These are phyloP conservation scores for Epichloe gansuensis DNA, from an alignment of 2,329 filamentous ascomycete species.

Conservation along the genomic window DNA sequence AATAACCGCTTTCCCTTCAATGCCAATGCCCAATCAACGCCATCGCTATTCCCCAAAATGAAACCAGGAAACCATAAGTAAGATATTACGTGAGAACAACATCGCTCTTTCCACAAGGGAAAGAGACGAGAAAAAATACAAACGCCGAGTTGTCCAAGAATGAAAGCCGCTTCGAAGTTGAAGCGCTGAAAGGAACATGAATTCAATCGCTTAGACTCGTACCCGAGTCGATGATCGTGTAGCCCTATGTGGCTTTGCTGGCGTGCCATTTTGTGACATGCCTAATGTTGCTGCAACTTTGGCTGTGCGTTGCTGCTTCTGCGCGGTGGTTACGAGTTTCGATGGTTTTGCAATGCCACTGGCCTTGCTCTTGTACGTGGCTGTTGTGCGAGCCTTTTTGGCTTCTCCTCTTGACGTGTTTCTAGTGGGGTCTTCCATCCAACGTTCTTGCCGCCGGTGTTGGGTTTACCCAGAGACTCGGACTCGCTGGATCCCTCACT, in stretches of 20 bases:
- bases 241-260: slow-evolving; percentile 19
- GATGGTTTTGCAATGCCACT: slow-evolving; percentile 20
- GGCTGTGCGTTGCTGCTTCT: slow-evolving; percentile 16
- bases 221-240: slow-evolving; percentile 16
- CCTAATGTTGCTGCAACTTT: slow-evolving; percentile 21
- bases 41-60: slow-evolving; percentile 2
- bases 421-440: slow-evolving; percentile 23
- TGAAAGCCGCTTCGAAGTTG: neutral
- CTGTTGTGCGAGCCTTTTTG: slow-evolving; percentile 12
- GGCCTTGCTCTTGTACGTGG: slow-evolving; percentile 8
- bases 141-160: neutral
- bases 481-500: neutral
- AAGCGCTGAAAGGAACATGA: neutral
- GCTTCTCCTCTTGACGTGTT: slow-evolving; percentile 15
- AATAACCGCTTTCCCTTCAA: neutral
- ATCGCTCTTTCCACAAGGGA: neutral
- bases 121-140: neutral
- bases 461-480: slow-evolving; percentile 1
- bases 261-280: slow-evolving; percentile 23
- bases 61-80: neutral
- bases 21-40: neutral
- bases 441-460: slow-evolving; percentile 18
- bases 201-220: slow-evolving; percentile 2
- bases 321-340: slow-evolving; percentile 9
- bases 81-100: neutral